Percentiles rank a stretch among this genome's conserved stretches.
Evolutionary conservation across 169 alveolate genomes (phyloP).

Genomic region (Babesia bigemina): DNA sequence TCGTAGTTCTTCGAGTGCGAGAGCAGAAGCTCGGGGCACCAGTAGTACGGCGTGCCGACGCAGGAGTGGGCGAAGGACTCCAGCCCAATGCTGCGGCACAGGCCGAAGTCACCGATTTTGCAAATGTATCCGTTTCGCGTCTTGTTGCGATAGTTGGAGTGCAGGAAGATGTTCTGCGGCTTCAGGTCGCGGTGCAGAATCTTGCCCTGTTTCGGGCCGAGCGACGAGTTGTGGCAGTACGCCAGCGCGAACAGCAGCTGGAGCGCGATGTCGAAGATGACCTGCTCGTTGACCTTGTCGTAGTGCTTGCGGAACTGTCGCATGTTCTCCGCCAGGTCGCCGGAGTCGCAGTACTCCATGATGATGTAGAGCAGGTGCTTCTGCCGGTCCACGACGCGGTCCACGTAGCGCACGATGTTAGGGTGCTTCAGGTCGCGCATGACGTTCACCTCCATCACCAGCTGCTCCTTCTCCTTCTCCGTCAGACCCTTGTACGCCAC

Average conservation of each 20-base stretch:
- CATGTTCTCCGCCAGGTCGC: slow-evolving; percentile 91
- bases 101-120: slow-evolving; percentile 96
- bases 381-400: slow-evolving; percentile 90
- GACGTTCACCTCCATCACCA: slow-evolving; percentile 95
- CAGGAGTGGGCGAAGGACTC: slow-evolving; percentile 92
- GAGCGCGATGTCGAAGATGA: slow-evolving; percentile 90
- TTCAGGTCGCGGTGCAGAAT: slow-evolving; percentile 94
- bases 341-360: slow-evolving; percentile 97
- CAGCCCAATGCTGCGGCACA: slow-evolving; percentile 90
- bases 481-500: slow-evolving; percentile 92
- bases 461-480: slow-evolving; percentile 93
- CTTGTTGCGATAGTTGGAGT: slow-evolving; percentile 69
- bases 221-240: slow-evolving; percentile 89
- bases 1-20: slow-evolving; percentile 89
- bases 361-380: slow-evolving; percentile 89
- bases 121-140: slow-evolving; percentile 78
- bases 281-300: slow-evolving; percentile 91
- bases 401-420: slow-evolving; percentile 93
- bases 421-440: slow-evolving; percentile 93
- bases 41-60: slow-evolving; percentile 96
- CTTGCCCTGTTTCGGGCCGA: slow-evolving; percentile 83
- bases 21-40: slow-evolving; percentile 95
- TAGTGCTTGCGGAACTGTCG: slow-evolving; percentile 87
- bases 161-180: slow-evolving; percentile 93
- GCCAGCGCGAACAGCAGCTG: slow-evolving; percentile 91